Evolutionary conservation across 2,329 filamentous ascomycete species (phyloP).

Genomic region (Cercospora sesami): DNA sequence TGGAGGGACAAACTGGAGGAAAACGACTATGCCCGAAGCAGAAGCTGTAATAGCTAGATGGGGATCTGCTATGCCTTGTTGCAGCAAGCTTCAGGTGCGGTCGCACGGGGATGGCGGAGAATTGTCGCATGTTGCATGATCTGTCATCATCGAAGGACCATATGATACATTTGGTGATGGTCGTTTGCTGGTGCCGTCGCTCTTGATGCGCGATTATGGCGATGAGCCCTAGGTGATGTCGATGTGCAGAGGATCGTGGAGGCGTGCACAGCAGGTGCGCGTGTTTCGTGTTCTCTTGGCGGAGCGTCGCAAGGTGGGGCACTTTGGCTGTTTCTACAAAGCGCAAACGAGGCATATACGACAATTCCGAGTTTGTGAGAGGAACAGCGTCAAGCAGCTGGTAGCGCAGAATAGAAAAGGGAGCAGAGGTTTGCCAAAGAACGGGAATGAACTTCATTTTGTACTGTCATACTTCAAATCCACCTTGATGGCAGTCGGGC

Average conservation of each 20-base stretch:
- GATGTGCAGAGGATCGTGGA: neutral
- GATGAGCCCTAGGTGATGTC: neutral
- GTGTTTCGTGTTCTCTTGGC: neutral
- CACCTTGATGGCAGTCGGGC: too few relatives aligned
- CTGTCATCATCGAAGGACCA: neutral
- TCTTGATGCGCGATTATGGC: neutral
- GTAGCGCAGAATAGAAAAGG: too few relatives aligned
- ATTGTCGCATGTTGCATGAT: neutral
- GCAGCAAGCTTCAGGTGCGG: neutral
- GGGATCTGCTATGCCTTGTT: conserved; percentile 5
- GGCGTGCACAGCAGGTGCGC: neutral
- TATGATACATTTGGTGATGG: neutral
- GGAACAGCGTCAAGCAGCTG: too few relatives aligned
- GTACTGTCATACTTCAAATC: too few relatives aligned
- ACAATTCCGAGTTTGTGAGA: too few relatives aligned
- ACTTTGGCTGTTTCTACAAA: neutral
- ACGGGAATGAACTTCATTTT: too few relatives aligned
- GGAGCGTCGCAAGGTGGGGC: neutral
- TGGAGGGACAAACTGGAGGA: neutral
- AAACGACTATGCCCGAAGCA: neutral
- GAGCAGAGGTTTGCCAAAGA: too few relatives aligned
- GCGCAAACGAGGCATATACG: neutral
- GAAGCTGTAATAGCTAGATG: conserved; percentile 1
- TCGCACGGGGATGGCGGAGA: neutral
- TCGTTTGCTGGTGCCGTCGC: neutral